Evolutionary conservation across 257 asterid species (phyloP).

Genomic region (Ligustrum vulgare): DNA sequence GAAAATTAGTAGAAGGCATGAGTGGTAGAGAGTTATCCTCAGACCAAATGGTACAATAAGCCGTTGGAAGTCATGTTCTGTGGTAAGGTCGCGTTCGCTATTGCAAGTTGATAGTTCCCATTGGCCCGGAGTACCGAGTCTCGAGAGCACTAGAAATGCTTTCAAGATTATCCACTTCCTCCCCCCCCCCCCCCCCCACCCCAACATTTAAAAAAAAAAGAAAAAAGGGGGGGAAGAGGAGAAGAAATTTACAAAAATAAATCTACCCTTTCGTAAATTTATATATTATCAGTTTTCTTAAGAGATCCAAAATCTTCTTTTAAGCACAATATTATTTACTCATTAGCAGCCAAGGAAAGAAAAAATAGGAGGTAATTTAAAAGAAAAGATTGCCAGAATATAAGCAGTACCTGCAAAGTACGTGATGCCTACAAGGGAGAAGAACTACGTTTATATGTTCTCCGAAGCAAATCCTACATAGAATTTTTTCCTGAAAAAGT

Average conservation of each 20-base stretch:
- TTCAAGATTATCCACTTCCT: no score
- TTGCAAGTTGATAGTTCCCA: no score
- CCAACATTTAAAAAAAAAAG: no score
- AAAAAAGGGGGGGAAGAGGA: no score
- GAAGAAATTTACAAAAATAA: no score
- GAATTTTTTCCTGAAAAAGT: constrained; percentile 72
- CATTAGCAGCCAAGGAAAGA: background rate
- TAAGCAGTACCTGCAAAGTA: constrained; percentile 77
- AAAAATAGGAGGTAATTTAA: background rate
- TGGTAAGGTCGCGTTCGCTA: background rate
- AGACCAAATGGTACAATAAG: background rate
- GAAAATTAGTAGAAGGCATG: background rate
- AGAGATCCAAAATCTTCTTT: no score
- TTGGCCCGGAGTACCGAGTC: no score
- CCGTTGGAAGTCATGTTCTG: background rate
- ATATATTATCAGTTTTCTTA: no score
- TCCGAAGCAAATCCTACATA: constrained; percentile 89
- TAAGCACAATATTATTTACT: background rate
- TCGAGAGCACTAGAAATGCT: no score
- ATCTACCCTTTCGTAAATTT: no score
- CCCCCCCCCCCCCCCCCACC: no score
- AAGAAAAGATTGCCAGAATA: background rate
- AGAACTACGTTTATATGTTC: constrained; percentile 75
- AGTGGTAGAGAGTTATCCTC: background rate
- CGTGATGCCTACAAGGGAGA: constrained; percentile 91